Conservation (phyloP, 805 yeast genomes). For the Candida boleticola region DNA sequence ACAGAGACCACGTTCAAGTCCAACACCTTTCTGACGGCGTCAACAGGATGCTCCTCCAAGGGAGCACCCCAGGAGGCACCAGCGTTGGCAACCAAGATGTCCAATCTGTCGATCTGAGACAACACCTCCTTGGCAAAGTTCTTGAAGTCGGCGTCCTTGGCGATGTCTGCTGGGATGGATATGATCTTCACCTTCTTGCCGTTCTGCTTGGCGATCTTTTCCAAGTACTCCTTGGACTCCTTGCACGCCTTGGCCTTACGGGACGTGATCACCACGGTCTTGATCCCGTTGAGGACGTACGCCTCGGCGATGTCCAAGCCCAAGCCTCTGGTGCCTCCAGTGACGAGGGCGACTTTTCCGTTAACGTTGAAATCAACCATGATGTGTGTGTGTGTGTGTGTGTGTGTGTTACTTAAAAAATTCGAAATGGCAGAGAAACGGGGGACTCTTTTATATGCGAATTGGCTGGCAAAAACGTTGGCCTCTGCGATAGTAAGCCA, state of each 20-base stretch:
- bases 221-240: constrained; percentile 47
- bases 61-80: constrained; percentile 80
- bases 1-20: constrained; percentile 67
- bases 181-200: constrained; percentile 29
- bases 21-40: constrained; percentile 61
- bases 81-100: constrained; percentile 72
- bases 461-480: too few relatives aligned
- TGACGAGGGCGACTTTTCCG: constrained; percentile 64
- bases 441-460: too few relatives aligned
- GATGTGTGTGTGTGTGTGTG: neutral
- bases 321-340: constrained; percentile 77
- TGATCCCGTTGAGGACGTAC: constrained; percentile 59
- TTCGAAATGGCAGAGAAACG: neutral
- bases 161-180: constrained; percentile 58
- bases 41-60: constrained; percentile 56
- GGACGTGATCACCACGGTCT: constrained; percentile 60
- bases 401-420: too few relatives aligned
- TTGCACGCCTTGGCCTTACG: constrained; percentile 62
- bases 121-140: constrained; percentile 41
- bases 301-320: constrained; percentile 70
- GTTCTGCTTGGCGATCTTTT: constrained; percentile 32
- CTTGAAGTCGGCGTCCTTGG: constrained; percentile 47
- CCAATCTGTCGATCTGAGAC: constrained; percentile 43
- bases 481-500: too few relatives aligned
- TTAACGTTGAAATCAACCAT: constrained; percentile 49